Conservation (phyloP, 805 yeast genomes). For the Yamadazyma nakazawae region DNA sequence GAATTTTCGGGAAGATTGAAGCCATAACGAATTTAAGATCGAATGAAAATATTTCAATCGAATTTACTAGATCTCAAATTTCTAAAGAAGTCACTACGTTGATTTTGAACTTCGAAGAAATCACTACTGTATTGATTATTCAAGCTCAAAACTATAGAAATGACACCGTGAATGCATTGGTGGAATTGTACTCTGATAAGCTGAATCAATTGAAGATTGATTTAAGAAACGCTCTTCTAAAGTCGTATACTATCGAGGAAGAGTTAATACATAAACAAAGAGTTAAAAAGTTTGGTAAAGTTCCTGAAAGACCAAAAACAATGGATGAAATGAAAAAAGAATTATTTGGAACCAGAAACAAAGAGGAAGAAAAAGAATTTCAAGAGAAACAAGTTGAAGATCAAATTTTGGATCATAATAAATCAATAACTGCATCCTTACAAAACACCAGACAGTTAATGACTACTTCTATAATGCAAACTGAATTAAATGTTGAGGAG, state of each 20-base stretch:
- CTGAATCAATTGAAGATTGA: slow-evolving; percentile 18
- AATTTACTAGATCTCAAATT: slow-evolving; percentile 17
- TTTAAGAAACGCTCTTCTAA: slow-evolving; percentile 29
- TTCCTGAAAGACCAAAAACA: slow-evolving; percentile 9
- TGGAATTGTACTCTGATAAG: slow-evolving; percentile 10
- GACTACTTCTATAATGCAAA: slow-evolving; percentile 48
- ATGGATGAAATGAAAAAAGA: slow-evolving; percentile 15
- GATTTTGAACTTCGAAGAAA: slow-evolving; percentile 19
- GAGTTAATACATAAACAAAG: slow-evolving; percentile 30
- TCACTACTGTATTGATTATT: slow-evolving; percentile 9
- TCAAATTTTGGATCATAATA: slow-evolving; percentile 44
- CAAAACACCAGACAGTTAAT: slow-evolving; percentile 48
- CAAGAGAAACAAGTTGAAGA: slow-evolving; percentile 31
- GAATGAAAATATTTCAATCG: slow-evolving; percentile 13
- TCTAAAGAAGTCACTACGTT: slow-evolving; percentile 16
- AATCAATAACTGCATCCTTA: slow-evolving; percentile 43
- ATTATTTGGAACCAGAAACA: slow-evolving; percentile 22
- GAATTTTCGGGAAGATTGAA: slow-evolving; percentile 18
- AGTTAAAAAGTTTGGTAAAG: slow-evolving; percentile 22
- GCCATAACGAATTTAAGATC: slow-evolving; percentile 11
- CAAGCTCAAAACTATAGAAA: slow-evolving; percentile 1
- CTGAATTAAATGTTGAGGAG: slow-evolving; percentile 48
- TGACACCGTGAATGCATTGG: not conserved
- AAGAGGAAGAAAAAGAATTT: slow-evolving; percentile 9
- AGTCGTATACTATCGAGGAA: slow-evolving; percentile 23